phyloP scores from a whole-genome alignment of 108 stramenopile genomes.

The Skeletonema menzelii region DNA sequence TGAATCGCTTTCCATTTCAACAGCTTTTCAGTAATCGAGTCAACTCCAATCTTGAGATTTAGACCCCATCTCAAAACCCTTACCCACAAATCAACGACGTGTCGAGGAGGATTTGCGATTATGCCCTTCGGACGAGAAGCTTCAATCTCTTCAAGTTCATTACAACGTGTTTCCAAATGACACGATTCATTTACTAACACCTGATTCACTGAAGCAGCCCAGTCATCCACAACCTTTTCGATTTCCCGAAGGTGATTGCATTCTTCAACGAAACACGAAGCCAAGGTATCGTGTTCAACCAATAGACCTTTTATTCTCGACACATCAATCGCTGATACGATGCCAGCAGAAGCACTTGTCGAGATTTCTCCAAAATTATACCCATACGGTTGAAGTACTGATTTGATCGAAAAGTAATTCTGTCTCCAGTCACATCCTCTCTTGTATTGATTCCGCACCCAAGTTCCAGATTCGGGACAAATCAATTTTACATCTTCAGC shows the following conservation, averaged over 20 bases:
- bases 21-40: conserved; percentile 2
- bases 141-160: conserved; percentile 7
- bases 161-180: conserved; percentile 27
- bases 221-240: conserved; percentile 41
- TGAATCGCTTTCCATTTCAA: conserved; percentile 12
- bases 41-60: conserved; percentile 17
- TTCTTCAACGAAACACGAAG: conserved; percentile 42
- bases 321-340: conserved; percentile 8
- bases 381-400: conserved; percentile 25
- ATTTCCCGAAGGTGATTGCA: conserved; percentile 33
- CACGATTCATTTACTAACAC: conserved; percentile 18
- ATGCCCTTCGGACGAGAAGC: conserved; percentile 61
- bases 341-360: not conserved
- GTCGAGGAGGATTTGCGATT: conserved; percentile 57
- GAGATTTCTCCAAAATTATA: conserved; percentile 10
- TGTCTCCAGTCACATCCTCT: conserved; percentile 25
- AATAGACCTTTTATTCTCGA: conserved; percentile 20
- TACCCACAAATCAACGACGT: conserved; percentile 47
- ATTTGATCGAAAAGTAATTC: conserved; percentile 18
- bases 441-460: conserved; percentile 44
- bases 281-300: conserved; percentile 37
- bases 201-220: conserved; percentile 47
- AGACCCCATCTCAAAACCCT: conserved; percentile 62
- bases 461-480: conserved; percentile 33
- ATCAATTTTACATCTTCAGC: conserved; percentile 31